phyloP scores from a whole-genome alignment of 352 stramenopile species.

The Pythium pyrilobum region DNA sequence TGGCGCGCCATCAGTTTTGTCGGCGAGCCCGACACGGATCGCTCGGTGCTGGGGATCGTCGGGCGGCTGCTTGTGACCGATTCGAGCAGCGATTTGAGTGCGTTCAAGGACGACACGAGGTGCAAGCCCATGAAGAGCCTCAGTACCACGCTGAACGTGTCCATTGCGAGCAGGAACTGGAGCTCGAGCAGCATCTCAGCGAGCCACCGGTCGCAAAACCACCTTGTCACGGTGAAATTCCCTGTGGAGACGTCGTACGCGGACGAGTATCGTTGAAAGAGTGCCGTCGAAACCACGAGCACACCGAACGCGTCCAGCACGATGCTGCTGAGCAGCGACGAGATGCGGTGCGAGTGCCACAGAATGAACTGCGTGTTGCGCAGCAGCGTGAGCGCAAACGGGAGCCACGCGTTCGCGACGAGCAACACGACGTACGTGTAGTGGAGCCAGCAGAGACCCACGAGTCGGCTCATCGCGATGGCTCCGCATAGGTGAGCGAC shows the following conservation, averaged over 20 bases:
- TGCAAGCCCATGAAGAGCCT: constrained; percentile 7
- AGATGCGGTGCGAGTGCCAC: constrained; percentile 20
- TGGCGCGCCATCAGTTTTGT: not conserved
- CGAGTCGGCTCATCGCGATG: constrained; percentile 7
- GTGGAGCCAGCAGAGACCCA: constrained; percentile 3
- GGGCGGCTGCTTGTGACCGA: constrained; percentile 14
- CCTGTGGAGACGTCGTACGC: constrained; percentile 1
- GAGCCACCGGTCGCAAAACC: constrained; percentile 11
- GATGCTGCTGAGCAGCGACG: constrained; percentile 8
- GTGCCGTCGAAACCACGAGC: constrained; percentile 1
- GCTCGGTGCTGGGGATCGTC: constrained; percentile 15
- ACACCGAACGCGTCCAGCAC: constrained; percentile 9
- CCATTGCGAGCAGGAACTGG: constrained; percentile 10
- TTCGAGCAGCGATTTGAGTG: constrained; percentile 20
- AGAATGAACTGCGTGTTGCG: constrained; percentile 14
- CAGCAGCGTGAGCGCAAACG: constrained; percentile 8
- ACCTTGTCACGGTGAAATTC: not conserved
- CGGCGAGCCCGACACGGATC: constrained; percentile 9
- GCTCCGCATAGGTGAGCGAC: constrained; percentile 2
- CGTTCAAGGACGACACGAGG: constrained; percentile 15
- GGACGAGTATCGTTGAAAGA: constrained; percentile 5
- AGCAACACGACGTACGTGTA: constrained; percentile 4
- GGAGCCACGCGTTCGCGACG: constrained; percentile 8
- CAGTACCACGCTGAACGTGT: not conserved
- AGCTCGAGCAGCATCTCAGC: constrained; percentile 12